A percentile compares a stretch with the other conserved stretches of the same genome.
Conservation (phyloP, 1,139 yeast species). For the Geotrichum restrictum region DNA sequence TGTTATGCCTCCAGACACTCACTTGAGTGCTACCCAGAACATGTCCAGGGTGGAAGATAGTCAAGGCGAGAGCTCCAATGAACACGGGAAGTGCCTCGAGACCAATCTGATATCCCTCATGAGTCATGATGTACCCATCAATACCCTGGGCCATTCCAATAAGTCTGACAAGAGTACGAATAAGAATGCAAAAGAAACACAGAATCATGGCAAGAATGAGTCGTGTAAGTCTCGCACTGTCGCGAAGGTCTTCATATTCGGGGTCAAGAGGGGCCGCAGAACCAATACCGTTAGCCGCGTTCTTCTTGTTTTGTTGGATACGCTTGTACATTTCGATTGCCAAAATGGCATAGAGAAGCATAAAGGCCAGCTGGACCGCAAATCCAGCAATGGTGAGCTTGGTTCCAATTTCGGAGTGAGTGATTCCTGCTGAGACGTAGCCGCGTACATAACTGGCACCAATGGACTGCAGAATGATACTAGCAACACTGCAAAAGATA, state of each 20-base stretch:
- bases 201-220: constrained; percentile 25
- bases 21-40: not conserved
- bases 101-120: constrained; percentile 69
- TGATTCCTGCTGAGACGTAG: not conserved
- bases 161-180: constrained; percentile 74
- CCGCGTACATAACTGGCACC: constrained; percentile 62
- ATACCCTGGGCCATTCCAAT: constrained; percentile 76
- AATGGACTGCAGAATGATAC: constrained; percentile 72
- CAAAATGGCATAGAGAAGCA: constrained; percentile 60
- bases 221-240: not conserved
- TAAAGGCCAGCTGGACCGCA: constrained; percentile 68
- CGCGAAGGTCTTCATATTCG: not conserved
- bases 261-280: not conserved
- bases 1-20: not conserved
- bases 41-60: constrained; percentile 61
- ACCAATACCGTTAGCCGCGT: not conserved
- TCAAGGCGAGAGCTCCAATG: constrained; percentile 44
- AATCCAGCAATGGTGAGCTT: constrained; percentile 80
- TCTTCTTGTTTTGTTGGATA: not conserved
- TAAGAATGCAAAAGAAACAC: constrained; percentile 49
- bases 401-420: constrained; percentile 46
- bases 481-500: constrained; percentile 59
- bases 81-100: constrained; percentile 72
- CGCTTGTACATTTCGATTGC: constrained; percentile 43
- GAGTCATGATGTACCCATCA: constrained; percentile 58